phyloP scores from a whole-genome alignment of 805 yeast genomes.

The Danielozyma ontarioensis region DNA sequence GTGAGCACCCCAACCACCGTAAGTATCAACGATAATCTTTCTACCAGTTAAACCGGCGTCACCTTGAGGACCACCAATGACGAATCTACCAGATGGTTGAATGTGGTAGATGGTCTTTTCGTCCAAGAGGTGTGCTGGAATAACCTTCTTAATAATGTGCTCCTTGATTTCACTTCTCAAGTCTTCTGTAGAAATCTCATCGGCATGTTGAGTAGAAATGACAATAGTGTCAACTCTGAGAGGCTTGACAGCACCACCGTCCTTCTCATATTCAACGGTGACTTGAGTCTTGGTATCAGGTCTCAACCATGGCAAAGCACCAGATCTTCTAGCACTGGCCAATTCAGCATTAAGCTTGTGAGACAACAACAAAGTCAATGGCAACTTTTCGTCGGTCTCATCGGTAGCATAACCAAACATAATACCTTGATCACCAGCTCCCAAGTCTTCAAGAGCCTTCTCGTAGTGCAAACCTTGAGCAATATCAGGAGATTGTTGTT shows the following conservation, averaged over 20 bases:
- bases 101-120: constrained; percentile 96
- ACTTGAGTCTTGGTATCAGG: constrained; percentile 99
- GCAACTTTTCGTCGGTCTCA: constrained; percentile 96
- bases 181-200: constrained; percentile 89
- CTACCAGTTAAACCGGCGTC: constrained; percentile 99
- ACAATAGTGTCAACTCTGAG: constrained; percentile 96
- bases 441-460: constrained; percentile 90
- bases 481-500: constrained; percentile 98
- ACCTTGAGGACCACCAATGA: constrained; percentile 99
- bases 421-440: constrained; percentile 99
- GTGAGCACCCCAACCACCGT: constrained; percentile 99
- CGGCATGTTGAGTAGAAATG: constrained; percentile 97
- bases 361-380: constrained; percentile 88
- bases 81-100: constrained; percentile 99
- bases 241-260: constrained; percentile 93
- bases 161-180: constrained; percentile 72
- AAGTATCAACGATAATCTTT: constrained; percentile 98
- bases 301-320: constrained; percentile 93
- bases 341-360: constrained; percentile 95
- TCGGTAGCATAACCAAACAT: constrained; percentile 99
- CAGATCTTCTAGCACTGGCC: constrained; percentile 96
- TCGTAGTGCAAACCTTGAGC: constrained; percentile 99
- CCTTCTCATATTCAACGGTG: constrained; percentile 92
- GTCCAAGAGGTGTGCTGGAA: constrained; percentile 85
- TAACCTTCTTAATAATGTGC: constrained; percentile 86